Evolutionary conservation across 148 eudicot species (phyloP).

Genomic region (Polygonum maritimum): DNA sequence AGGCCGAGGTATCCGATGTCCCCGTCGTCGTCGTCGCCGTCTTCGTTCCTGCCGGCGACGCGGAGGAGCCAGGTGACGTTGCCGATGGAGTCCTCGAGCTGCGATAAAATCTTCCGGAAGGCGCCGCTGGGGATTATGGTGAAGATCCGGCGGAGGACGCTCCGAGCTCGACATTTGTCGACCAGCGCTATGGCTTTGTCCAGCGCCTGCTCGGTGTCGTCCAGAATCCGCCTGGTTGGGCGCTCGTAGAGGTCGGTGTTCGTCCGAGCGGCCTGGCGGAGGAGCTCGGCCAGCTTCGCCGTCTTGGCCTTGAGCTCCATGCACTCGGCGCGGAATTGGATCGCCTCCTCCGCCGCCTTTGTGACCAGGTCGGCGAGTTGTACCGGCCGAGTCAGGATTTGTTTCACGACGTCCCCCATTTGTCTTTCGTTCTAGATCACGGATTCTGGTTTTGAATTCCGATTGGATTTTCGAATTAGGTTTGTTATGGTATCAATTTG

Average conservation of each 20-base stretch:
- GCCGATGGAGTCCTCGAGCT: conserved; percentile 69
- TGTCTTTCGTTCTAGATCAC: neutral
- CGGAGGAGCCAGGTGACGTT: conserved; percentile 80
- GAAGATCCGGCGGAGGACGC: conserved; percentile 45
- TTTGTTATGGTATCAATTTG: no score
- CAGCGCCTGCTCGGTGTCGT: conserved; percentile 57
- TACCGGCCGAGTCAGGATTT: conserved; percentile 59
- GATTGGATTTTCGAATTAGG: neutral
- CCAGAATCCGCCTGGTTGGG: conserved; percentile 73
- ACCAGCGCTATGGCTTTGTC: conserved; percentile 54
- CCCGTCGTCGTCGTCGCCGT: conserved; percentile 26
- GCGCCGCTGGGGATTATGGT: conserved; percentile 63
- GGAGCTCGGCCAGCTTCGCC: conserved; percentile 47
- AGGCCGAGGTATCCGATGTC: conserved; percentile 61
- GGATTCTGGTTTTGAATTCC: neutral
- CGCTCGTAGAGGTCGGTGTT: conserved; percentile 66
- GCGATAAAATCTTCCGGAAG: conserved; percentile 40
- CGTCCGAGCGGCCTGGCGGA: conserved; percentile 67
- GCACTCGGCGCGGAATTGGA: conserved; percentile 46
- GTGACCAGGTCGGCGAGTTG: conserved; percentile 67
- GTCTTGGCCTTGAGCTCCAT: conserved; percentile 49
- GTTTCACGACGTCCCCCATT: conserved; percentile 66
- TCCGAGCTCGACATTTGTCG: conserved; percentile 44
- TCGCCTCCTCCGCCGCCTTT: conserved; percentile 46
- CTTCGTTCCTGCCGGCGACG: conserved; percentile 52